A percentile compares a stretch with the other conserved stretches of the same genome.
Evolutionary conservation across 495 filamentous ascomycete genomes (phyloP).

Genomic region (Tuber magnatum): DNA sequence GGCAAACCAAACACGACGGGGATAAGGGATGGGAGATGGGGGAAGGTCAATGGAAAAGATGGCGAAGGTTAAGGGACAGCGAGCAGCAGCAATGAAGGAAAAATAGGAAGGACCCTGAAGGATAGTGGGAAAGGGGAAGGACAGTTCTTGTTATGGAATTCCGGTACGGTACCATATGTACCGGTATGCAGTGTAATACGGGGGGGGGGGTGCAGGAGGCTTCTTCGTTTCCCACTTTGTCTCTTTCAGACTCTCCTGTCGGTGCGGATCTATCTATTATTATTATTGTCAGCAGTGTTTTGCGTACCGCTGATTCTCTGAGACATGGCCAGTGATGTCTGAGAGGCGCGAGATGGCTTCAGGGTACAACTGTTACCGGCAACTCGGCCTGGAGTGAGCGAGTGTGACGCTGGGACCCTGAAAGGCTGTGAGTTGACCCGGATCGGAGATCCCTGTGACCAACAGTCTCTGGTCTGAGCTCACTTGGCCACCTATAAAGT

Average conservation of each 20-base stretch:
- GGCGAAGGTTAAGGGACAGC: not conserved
- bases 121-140: not conserved
- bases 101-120: constrained; percentile 1
- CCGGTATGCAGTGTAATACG: not conserved
- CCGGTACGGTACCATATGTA: not conserved
- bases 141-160: not conserved
- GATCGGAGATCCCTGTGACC: not conserved
- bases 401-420: not conserved
- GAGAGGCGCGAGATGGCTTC: not conserved
- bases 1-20: not conserved
- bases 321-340: not conserved
- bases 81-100: not conserved
- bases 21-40: not conserved
- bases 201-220: not conserved
- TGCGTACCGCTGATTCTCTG: constrained; percentile 3
- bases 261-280: not conserved
- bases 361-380: not conserved
- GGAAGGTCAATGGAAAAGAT: not conserved
- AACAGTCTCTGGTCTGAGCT: not conserved
- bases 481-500: not conserved
- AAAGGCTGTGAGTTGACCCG: not conserved
- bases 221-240: constrained; percentile 2
- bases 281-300: not conserved
- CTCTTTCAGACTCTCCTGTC: not conserved
- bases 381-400: not conserved